A percentile compares a stretch with the other conserved stretches of the same genome.
Conservation (phyloP, 2,329 filamentous ascomycete genomes). For the Trichophaea hybrida region DNA sequence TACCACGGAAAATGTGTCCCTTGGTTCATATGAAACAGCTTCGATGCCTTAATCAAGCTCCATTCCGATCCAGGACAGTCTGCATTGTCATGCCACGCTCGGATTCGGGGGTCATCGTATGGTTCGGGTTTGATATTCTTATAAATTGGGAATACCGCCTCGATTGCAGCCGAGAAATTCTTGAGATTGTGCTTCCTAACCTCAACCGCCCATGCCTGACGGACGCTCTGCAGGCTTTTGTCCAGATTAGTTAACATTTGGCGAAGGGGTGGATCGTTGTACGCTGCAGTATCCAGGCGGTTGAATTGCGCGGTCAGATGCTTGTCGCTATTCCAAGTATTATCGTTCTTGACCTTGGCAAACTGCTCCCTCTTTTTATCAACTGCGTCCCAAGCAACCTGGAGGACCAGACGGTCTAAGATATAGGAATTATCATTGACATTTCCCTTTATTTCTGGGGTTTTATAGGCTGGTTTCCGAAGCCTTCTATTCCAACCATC, state of each 20-base stretch:
- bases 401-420: conserved; percentile 1
- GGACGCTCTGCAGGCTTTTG: background rate
- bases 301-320: background rate
- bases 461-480: background rate
- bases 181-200: background rate
- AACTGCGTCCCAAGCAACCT: background rate
- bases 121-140: background rate
- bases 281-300: background rate
- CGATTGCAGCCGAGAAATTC: background rate
- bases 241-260: background rate
- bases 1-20: background rate
- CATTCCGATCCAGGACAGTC: background rate
- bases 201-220: too few relatives aligned
- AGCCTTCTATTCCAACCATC: background rate
- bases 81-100: background rate
- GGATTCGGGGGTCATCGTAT: background rate
- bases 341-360: background rate
- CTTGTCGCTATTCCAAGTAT: background rate
- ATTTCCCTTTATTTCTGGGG: background rate
- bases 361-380: background rate
- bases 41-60: background rate
- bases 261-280: background rate
- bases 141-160: background rate
- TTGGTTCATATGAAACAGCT: background rate
- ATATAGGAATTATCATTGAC: background rate